Conservation (phyloP, 208 protist genomes). For the Trichomonas tenax region DNA sequence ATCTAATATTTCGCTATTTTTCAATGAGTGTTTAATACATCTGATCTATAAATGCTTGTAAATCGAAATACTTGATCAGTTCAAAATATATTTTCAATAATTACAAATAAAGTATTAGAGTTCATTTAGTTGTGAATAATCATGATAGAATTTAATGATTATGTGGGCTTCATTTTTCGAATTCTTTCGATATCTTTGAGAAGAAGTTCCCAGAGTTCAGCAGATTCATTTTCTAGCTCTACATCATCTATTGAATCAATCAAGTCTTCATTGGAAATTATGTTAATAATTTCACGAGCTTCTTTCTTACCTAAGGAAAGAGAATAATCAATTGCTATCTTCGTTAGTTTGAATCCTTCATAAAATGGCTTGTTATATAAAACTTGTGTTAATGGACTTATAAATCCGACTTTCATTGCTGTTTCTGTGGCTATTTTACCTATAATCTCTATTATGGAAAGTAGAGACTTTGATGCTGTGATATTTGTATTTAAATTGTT, state of each 20-base stretch:
- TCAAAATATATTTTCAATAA: no score
- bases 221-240: neutral
- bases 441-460: neutral
- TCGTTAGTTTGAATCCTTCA: neutral
- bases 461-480: neutral
- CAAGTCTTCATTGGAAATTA: neutral
- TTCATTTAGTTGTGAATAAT: no score
- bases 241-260: neutral
- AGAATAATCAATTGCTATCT: neutral
- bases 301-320: neutral
- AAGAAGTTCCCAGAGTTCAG: neutral
- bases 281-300: neutral
- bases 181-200: neutral
- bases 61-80: no score
- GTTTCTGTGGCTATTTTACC: neutral
- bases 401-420: neutral
- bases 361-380: neutral
- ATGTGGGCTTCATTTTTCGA: neutral
- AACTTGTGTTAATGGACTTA: neutral
- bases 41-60: no score
- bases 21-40: no score
- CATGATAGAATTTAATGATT: no score
- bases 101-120: no score
- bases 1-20: no score
- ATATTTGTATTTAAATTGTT: neutral